Base-by-base conservation (phyloP, 2,329 filamentous ascomycete species). In the Colletotrichum lupini region DNA sequence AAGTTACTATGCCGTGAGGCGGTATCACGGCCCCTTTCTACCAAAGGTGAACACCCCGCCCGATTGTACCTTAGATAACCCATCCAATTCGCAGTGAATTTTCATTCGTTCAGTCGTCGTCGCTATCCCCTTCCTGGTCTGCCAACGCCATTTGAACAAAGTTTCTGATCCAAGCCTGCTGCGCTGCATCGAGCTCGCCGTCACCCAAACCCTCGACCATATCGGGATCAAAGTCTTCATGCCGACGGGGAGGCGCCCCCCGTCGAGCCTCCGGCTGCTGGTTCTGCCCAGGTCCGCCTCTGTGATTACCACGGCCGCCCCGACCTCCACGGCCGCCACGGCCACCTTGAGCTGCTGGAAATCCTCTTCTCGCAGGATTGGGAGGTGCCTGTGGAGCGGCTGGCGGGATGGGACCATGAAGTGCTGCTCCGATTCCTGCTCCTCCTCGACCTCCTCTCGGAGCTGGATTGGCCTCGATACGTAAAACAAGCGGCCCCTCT, bases 401-500 rank as follows among this genome's bases (percentile, higher is more conserved):
- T 46, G 80, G 79, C 58, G 79, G 79, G 22, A 78, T 75, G 32
- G 77, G 75, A 4, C 71, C 71, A 12, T 73, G 70, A 6, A 30
- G 66, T 11, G 53, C 26, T 6, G 24, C 70, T 16, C 52, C 69
- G 8, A n/a, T 59, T 8, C 42, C 70, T 28, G 53, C 66, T 30
- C 70, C 67, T 35, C 75, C 76, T 42, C 76, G 76, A 46, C 77
- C 79, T 28, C 76, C 79, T 30, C 76, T 72, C 11, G 73, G 79
- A 46, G 77, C 79, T 66, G 81, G 81, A 61, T 82, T 81, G 49
- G 84, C 83, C 52, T 86, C 85, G 32, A 91, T 87, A 35, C 89
- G 85, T 35, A 91, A 85, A 14, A 91, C 88, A 12, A 90, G 84
- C 5, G 89, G 89, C 1, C 87, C 89, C 77, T 91, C 89, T 2